Conservation (phyloP, 108 stramenopile species). For the Nitzschia sp. region DNA sequence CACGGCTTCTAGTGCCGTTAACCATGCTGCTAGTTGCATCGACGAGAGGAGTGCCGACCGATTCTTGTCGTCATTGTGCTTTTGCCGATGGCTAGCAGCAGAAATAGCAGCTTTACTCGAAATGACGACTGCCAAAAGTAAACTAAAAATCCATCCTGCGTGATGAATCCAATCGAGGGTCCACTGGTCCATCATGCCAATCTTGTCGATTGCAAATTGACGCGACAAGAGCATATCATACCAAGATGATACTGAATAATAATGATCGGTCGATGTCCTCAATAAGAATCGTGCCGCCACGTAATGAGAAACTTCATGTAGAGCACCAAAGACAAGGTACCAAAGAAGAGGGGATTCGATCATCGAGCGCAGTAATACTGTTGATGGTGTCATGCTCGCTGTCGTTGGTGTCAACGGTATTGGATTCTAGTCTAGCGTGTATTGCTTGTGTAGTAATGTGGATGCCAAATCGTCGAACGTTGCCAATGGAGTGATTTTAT, state of each 20-base stretch:
- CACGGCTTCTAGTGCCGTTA: conserved; percentile 69
- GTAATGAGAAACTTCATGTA: conserved; percentile 66
- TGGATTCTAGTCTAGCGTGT: not conserved
- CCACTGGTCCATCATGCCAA: not conserved
- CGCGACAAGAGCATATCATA: conserved; percentile 12
- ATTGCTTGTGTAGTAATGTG: not conserved
- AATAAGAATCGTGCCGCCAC: conserved; percentile 27
- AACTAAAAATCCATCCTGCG: conserved; percentile 65
- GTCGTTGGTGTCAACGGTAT: not conserved
- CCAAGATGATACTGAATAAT: not conserved
- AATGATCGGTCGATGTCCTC: conserved; percentile 13
- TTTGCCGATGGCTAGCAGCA: not conserved
- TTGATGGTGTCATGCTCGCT: not conserved
- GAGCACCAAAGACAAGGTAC: conserved; percentile 57
- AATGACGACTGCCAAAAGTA: conserved; percentile 37
- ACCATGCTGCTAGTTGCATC: conserved; percentile 46
- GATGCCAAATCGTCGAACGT: not conserved
- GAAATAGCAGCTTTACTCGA: not conserved
- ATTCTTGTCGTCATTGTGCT: not conserved
- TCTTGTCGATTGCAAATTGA: conserved; percentile 9
- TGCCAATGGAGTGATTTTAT: too few species aligned
- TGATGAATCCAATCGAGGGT: conserved; percentile 35
- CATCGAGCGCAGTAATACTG: not conserved
- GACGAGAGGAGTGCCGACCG: not conserved
- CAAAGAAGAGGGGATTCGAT: conserved; percentile 15